Evolutionary conservation across 352 stramenopile species (phyloP).

Genomic region (Blastocystis sp.): DNA sequence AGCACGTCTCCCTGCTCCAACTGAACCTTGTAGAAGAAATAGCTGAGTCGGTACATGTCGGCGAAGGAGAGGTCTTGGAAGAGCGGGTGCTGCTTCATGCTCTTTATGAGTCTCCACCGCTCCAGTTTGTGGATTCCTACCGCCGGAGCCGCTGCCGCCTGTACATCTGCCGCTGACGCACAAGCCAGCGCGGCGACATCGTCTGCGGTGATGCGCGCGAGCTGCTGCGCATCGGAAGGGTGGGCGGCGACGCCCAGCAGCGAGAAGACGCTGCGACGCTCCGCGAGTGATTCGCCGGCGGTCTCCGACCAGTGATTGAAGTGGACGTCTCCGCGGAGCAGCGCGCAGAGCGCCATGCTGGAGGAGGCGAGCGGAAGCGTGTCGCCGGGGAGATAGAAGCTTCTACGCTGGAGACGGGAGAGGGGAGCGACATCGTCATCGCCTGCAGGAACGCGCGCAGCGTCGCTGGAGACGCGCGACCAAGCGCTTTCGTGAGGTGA

Average conservation of each 20-base stretch:
- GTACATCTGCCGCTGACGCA: background rate
- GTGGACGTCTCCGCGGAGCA: background rate
- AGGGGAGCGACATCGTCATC: background rate
- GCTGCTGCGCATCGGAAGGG: background rate
- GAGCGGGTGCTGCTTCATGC: conserved; percentile 1
- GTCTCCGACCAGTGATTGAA: background rate
- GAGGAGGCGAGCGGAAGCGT: background rate
- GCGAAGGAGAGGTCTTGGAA: background rate
- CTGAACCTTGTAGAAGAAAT: conserved; percentile 43
- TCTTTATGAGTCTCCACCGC: background rate
- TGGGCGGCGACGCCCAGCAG: background rate
- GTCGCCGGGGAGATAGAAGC: conserved; percentile 3
- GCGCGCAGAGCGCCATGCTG: background rate
- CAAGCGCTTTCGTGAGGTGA: background rate
- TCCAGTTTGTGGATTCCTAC: background rate
- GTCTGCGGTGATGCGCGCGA: background rate
- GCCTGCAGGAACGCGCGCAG: background rate
- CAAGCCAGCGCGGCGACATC: background rate
- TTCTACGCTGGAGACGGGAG: background rate
- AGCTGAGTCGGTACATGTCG: background rate
- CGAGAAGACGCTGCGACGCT: background rate
- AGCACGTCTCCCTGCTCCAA: background rate
- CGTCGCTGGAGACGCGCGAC: background rate
- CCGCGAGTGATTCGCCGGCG: background rate
- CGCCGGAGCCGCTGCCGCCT: background rate